Base-by-base conservation (phyloP, 2,329 filamentous ascomycete genomes). In the Colletotrichum aenigma region DNA sequence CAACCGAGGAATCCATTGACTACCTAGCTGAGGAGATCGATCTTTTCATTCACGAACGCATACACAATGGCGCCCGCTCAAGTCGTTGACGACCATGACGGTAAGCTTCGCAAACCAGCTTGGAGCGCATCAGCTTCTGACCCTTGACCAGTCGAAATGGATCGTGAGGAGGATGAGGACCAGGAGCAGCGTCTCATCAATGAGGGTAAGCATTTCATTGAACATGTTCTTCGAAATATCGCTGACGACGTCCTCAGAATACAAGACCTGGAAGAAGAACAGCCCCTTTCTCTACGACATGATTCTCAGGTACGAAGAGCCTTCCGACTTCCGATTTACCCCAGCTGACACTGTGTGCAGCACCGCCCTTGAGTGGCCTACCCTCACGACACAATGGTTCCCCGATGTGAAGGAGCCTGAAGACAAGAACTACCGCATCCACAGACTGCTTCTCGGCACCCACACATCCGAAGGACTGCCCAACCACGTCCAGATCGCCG, bases 181-280 rank as follows among this genome's bases (percentile, higher is more conserved):
- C 87, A 91, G 79, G 93, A 95, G 82, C 94, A 97, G 86, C 96
- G 97, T 86, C 89, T 98, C 76, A 96, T 98, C 86, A 98, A 98
- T 80, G 97, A 99, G 88, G 94, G 94, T 94, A 87, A 66, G 78
- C 21, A 21, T 15, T 18, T 9, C 12, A 8, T 15, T 26, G 10
- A 13, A 56, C 26, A 24, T 26, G 13, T 16, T 61, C 6, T 9
- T 12, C 10, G 43, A 13, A 2, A 13, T 36, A 13, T 24, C 55
- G 5, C 73, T 69, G 13, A 68, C 21, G n/a, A 4, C 13, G 36
- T 10, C 70, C 38, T 55, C 80, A 96, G 97, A 99, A 85, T 99
- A 99, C 91, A 99, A 99, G 86, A 98, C 96, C 79, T 99, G 97
- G 97, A 99, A 99, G 90, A 99, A 99, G 89, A 99, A 99, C 86